Base-by-base conservation (phyloP, 805 yeast species). In the Ogataea minuta region DNA sequence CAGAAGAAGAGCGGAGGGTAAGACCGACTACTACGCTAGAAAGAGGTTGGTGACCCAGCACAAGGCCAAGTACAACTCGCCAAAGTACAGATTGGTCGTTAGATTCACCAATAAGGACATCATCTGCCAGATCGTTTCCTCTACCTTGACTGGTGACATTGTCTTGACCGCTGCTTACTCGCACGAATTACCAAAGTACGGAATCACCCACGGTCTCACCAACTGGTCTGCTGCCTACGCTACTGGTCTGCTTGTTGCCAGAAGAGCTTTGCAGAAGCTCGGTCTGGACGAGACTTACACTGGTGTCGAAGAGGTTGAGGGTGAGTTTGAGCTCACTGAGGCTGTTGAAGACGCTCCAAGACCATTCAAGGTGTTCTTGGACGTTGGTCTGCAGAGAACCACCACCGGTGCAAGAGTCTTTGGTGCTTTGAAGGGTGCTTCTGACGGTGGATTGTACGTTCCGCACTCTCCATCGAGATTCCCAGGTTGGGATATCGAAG, bases 221-320 rank as follows among this genome's bases (percentile, higher is more conserved):
- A 93, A 93, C 95, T 93, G 99, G 99, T 77, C 99, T 51, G 98
- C 99, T 70, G 98, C 96, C 71, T 93, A 93, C 79, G 97, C 98
- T 65, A 85, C 87, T 63, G 99, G 99, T 82, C 79, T 93, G 60
- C 80, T 93, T 70, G 82, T 93, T 68, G 99, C 99, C 76, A 90
- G 99, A 84, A 91, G 99, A 82, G 87, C 95, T 53, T 83, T 93
- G 70, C 84, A 87, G 75, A 93, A 93, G 81, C 84, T 93, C 67
- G 96, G 96, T 63, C 83, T 93, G 66, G 98, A 91, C 74, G 95
- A 93, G 81, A 87, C 95, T 70, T 93, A 93, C 85, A 63, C 71
- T 52, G 99, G 99, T 84, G 99, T 90, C 63, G 97, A 90, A 76
- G 99, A 93, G 78, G 95, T 87, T 64, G 95, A 89, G 76, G 99